Percentiles rank a stretch among this genome's conserved stretches.
Conservation (phyloP, 208 protist species). For the Angomonas deanei region DNA sequence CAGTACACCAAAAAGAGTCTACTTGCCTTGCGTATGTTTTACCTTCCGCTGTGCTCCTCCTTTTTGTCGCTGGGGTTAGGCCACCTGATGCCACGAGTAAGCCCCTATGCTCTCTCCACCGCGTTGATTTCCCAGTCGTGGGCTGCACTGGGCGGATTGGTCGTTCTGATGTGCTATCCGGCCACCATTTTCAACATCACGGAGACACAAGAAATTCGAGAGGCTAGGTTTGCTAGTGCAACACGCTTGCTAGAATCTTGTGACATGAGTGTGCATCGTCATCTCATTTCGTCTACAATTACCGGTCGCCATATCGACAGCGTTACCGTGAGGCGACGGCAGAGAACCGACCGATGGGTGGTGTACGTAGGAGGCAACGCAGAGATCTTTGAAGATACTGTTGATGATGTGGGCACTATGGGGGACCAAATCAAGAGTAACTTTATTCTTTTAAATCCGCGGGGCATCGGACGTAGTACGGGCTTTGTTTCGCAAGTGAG, state of each 20-base stretch:
- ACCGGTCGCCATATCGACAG: conserved; percentile 39
- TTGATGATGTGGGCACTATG: conserved; percentile 23
- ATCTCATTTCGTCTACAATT: conserved; percentile 14
- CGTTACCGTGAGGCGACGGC: conserved; percentile 24
- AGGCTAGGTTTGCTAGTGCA: conserved; percentile 13
- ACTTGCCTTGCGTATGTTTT: neutral
- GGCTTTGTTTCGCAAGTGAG: conserved; percentile 39
- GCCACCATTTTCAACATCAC: conserved; percentile 36
- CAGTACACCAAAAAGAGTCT: neutral
- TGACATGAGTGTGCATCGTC: conserved; percentile 16
- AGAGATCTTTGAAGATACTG: conserved; percentile 60
- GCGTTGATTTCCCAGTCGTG: conserved; percentile 38
- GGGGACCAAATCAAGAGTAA: conserved; percentile 43
- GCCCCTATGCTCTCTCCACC: neutral
- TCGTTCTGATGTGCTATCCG: conserved; percentile 59
- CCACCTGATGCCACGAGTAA: conserved; percentile 1
- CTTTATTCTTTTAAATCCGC: conserved; percentile 72
- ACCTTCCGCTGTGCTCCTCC: neutral
- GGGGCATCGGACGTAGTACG: conserved; percentile 65
- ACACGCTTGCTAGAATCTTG: conserved; percentile 13
- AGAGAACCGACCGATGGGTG: conserved; percentile 45
- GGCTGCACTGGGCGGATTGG: conserved; percentile 27
- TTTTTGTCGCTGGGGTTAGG: neutral
- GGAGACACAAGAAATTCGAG: conserved; percentile 30
- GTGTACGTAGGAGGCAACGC: conserved; percentile 81